phyloP scores from a whole-genome alignment of 2,329 filamentous ascomycete genomes.

The Venturia pyrina region DNA sequence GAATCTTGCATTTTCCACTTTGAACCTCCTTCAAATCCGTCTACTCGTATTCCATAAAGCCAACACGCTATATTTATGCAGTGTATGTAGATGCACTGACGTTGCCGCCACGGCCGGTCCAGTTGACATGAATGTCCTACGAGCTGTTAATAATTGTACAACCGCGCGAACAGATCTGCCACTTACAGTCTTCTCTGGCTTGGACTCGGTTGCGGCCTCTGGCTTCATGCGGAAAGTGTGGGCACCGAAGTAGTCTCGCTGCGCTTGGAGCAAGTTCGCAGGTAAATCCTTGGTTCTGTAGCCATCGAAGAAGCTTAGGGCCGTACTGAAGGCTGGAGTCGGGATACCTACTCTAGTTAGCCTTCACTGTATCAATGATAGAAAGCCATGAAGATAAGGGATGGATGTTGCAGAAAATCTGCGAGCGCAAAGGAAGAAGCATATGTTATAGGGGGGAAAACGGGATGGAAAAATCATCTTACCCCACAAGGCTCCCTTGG shows the following conservation, averaged over 20 bases:
- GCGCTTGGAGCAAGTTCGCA: conserved; percentile 95
- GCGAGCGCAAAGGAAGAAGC: no score
- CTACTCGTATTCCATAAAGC: not conserved
- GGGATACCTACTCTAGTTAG: conserved; percentile 47
- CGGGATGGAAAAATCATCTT: not conserved
- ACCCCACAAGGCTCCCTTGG: conserved; percentile 86
- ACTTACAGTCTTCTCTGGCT: conserved; percentile 60
- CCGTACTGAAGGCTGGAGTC: conserved; percentile 91
- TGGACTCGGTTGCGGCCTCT: conserved; percentile 40
- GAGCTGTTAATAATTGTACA: not conserved
- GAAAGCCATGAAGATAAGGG: not conserved
- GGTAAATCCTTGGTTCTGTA: conserved; percentile 96
- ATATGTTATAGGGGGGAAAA: no score
- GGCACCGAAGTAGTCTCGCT: conserved; percentile 96
- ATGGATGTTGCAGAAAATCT: no score
- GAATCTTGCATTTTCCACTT: not conserved
- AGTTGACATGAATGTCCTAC: conserved; percentile 96
- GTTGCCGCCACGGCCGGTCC: conserved; percentile 96
- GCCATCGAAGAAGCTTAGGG: conserved; percentile 96
- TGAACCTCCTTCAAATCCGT: not conserved
- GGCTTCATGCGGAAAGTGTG: conserved; percentile 47
- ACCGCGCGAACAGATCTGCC: not conserved
- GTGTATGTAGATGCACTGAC: conserved; percentile 96
- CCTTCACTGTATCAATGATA: no score
- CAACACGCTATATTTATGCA: conserved; percentile 49